phyloP scores from a whole-genome alignment of 805 yeast species.

The Metschnikowia proteae region DNA sequence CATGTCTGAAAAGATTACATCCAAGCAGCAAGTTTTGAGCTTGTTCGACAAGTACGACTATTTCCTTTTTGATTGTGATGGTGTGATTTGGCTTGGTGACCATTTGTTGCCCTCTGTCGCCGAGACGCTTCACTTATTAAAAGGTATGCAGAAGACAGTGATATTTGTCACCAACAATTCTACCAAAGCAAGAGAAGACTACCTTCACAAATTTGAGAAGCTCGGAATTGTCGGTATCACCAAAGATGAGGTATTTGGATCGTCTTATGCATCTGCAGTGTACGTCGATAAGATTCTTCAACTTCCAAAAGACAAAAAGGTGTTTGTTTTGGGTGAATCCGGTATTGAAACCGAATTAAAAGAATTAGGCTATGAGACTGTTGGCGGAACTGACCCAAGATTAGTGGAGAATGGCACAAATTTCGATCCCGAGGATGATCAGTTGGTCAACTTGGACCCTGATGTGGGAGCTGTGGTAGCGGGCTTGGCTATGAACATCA shows the following conservation, averaged over 20 bases:
- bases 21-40: slow-evolving; percentile 45
- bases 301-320: slow-evolving; percentile 70
- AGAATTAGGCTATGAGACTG: slow-evolving; percentile 65
- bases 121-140: slow-evolving; percentile 69
- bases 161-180: slow-evolving; percentile 95
- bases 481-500: slow-evolving; percentile 74
- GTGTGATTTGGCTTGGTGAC: slow-evolving; percentile 91
- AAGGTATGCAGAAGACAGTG: slow-evolving; percentile 55
- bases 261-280: slow-evolving; percentile 87
- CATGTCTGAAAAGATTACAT: slow-evolving; percentile 49
- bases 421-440: slow-evolving; percentile 54
- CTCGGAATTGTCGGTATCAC: slow-evolving; percentile 47
- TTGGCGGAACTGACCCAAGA: slow-evolving; percentile 81
- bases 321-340: slow-evolving; percentile 84
- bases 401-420: slow-evolving; percentile 43
- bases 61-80: slow-evolving; percentile 94
- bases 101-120: slow-evolving; percentile 71
- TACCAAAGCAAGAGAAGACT: slow-evolving; percentile 79
- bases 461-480: slow-evolving; percentile 84
- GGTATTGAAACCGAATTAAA: slow-evolving; percentile 81
- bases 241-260: slow-evolving; percentile 78
- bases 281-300: slow-evolving; percentile 74
- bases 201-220: slow-evolving; percentile 68
- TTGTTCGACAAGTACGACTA: slow-evolving; percentile 71
- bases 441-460: slow-evolving; percentile 59